Evolutionary conservation across 2,329 filamentous ascomycete genomes (phyloP), one percentile per base, ranked within the genome.

Genomic region (Chrysoporthe cubensis): DNA sequence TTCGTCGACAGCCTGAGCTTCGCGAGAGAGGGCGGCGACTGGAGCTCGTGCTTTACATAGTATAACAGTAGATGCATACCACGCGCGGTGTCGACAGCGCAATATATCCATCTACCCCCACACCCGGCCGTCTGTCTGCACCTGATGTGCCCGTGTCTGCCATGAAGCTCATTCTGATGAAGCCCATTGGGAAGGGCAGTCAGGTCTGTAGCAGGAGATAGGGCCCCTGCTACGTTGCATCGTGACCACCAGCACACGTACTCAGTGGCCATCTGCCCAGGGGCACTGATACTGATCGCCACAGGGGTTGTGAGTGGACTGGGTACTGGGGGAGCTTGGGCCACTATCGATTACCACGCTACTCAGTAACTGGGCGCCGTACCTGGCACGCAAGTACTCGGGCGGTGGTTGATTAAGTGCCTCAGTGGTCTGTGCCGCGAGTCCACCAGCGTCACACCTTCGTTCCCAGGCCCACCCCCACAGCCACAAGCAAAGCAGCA

Each of bases 1-100:
- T 97, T 95, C 78, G 85, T 97, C 16, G 81, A 91, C 42, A 92
- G 91, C 71, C 80, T 97, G 74, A 85, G 82, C 62, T 97, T 96
- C 84, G 91, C 91, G 2, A 85, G 84, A 72, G 78, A 76, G 9
- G 92, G 91, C 16, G 94, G 94, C 0, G 78, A 86, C 59, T 97
- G 94, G 94, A 82, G 84, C 65, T 75, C 84, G 69, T 96, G 93
- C 76, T 85, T 83, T 69, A 72, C 70, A 44, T 80, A 72, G 62
- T 26, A 26, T 2, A 26, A 26, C 26, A 2, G 26, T 26, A 26
- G 26, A 26, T 26, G 26, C 26, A 26, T 26, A 26, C 26, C 26
- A 26, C 26, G 26, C 26, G 26, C 26, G 26, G 26, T 26, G 26
- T 11, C 3, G 16, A 8, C 3, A 32, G n/a, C 37, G 34, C 56